These are phyloP conservation scores for Tubosaeta sp. DNA, from an alignment of 768 basidiomycete genomes.

Conservation along the genomic window DNA sequence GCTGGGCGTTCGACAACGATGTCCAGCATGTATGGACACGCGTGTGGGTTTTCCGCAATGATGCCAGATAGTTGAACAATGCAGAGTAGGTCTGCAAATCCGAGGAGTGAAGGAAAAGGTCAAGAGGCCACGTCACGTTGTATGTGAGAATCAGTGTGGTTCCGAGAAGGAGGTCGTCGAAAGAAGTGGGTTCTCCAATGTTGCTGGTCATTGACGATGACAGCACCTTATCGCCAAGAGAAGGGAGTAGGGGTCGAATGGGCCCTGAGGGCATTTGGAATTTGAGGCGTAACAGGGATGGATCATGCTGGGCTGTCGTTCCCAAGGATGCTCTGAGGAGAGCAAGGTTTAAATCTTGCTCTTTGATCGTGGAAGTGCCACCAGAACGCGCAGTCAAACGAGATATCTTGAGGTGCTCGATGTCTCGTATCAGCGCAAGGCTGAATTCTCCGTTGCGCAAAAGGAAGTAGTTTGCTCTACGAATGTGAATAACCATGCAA, in stretches of 20 bases:
- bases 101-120: slow-evolving; percentile 77
- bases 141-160: slow-evolving; percentile 71
- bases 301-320: slow-evolving; percentile 83
- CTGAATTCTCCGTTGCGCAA: slow-evolving; percentile 86
- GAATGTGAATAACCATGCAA: slow-evolving; percentile 5
- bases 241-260: slow-evolving; percentile 74
- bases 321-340: slow-evolving; percentile 85
- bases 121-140: slow-evolving; percentile 78
- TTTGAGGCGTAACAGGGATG: slow-evolving; percentile 64
- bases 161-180: slow-evolving; percentile 76
- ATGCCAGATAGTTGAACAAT: slow-evolving; percentile 79
- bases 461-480: slow-evolving; percentile 83
- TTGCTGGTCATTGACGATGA: slow-evolving; percentile 40
- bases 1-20: slow-evolving; percentile 79
- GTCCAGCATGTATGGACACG: slow-evolving; percentile 81
- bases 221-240: slow-evolving; percentile 44
- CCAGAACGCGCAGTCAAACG: slow-evolving; percentile 67
- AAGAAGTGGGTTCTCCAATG: slow-evolving; percentile 43
- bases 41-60: slow-evolving; percentile 79
- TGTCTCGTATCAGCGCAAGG: slow-evolving; percentile 77
- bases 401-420: slow-evolving; percentile 78
- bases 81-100: slow-evolving; percentile 73
- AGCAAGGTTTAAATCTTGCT: slow-evolving; percentile 86
- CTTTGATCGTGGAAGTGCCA: slow-evolving; percentile 73
- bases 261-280: slow-evolving; percentile 82